phyloP scores from a whole-genome alignment of 208 protist species.

The Trichomonas tenax region DNA sequence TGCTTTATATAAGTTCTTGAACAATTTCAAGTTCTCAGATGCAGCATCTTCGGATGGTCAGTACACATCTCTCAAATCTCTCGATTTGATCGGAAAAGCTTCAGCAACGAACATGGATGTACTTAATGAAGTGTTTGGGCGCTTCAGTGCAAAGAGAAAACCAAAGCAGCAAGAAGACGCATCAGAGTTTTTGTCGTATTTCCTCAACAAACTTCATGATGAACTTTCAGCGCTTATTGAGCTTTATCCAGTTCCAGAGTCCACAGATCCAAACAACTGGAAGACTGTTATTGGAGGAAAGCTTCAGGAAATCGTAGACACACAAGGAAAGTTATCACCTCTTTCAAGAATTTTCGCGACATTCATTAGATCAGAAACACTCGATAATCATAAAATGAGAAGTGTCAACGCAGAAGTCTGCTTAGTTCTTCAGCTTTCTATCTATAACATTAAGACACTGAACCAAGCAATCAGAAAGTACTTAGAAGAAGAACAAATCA shows the following conservation, averaged over 20 bases:
- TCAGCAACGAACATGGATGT: not conserved
- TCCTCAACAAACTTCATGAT: not conserved
- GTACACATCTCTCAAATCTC: not conserved
- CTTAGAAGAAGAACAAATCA: not conserved
- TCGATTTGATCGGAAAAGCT: not conserved
- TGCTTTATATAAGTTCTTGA: not conserved
- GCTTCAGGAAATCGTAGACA: not conserved
- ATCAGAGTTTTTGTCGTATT: not conserved
- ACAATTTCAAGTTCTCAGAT: not conserved
- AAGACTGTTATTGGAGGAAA: not conserved
- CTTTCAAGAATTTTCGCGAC: not conserved
- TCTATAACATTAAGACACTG: not conserved
- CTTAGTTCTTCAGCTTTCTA: not conserved
- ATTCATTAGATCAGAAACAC: not conserved
- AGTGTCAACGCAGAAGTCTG: not conserved
- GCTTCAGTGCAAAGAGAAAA: not conserved
- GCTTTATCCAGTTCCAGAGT: not conserved
- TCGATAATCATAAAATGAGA: not conserved
- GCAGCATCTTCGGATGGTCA: not conserved
- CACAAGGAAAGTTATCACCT: not conserved
- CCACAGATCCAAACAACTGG: not conserved
- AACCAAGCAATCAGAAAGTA: not conserved
- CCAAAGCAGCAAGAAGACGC: not conserved
- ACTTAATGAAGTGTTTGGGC: not conserved
- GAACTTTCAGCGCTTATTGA: not conserved